Evolutionary conservation across 2,329 filamentous ascomycete genomes (phyloP), one percentile per base, ranked within the genome.

Genomic region (Chrysosporium queenslandicum): DNA sequence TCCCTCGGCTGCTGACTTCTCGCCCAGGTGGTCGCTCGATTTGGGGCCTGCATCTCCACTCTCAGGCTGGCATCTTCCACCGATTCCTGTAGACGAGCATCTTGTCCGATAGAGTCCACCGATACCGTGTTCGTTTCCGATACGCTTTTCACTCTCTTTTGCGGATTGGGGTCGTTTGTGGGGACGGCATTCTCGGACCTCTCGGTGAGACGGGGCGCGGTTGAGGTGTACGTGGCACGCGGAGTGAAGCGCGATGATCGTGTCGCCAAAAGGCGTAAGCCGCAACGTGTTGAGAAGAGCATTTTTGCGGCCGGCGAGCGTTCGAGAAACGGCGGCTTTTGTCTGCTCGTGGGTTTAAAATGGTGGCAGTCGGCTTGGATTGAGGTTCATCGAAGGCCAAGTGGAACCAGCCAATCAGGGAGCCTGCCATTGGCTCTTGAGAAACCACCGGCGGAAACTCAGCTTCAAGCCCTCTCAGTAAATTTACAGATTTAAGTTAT

Each of bases 11-110:
- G 81, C 77, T 98, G 92, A 73, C 82, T 94, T 65, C 81, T 74
- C 56, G 87, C 88, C 92, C 92, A 98, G 55, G 87, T 78, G 4
- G 72, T 80, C 55, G 76, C 72, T 57, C 89, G 81, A 76, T 98
- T 98, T 20, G 92, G 92, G 29, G 91, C 87, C 75, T 98, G 92
- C 68, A 76, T 71, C 53, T 78, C 71, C 58, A 80, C 75, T 62
- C 74, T 71, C 55, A 75, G 67, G 69, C 84, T 81, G 18, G 70
- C 79, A 45, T 73, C 69, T 56, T 74, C 72, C 4, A 75, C 70
- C 39, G 68, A 69, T 66, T 85, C 82, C 64, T 78, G 73, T 55
- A 84, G 60, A 1, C 74, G 64, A 37, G 69, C 67, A 61, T 82
- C 78, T 58, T 71, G 68, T n/a, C 67, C 65, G 34, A 74, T 59